Evolutionary conservation across 768 basidiomycete genomes (phyloP), one percentile per base, ranked within the genome.

Genomic region (Collybiopsis confluens): DNA sequence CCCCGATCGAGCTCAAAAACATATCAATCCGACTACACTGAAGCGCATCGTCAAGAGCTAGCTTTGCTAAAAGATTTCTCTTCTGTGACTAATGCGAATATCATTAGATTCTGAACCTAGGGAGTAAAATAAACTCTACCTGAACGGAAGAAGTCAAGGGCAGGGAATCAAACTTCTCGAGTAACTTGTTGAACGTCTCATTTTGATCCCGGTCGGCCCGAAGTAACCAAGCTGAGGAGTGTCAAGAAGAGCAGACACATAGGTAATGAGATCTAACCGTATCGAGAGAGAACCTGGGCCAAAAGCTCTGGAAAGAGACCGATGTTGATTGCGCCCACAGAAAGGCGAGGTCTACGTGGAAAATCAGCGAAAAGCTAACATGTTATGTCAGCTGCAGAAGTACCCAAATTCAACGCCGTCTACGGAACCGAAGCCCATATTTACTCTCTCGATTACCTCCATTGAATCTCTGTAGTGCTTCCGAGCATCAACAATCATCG

Each of bases 1-100:
- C 96, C 0, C 87, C 80, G 21, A 98, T 71, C 16, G 94, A 94
- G 62, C 87, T 93, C 54, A 97, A 73, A 65, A 94, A 90, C 73
- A 97, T 89, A 64, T 98, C 94, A 0, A 82, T 77, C 28, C 82
- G 81, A 73, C 96, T 92, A 6, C 83, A 83, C 35, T 79, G 77
- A 59, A 94, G 85, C 1, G 88, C 88, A 24, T 85, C 80, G 49
- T 90, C 83, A 26, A 98, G 69, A 1, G 83, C 85, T n/a, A 96
- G 70, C 58, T 81, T 85, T 0, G 87, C 94, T 63, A 90, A 76
- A 0, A 97, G 70, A 2, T 80, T 76, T 16, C 59, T 82, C 80
- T 62, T 91, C 85, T 63, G 91, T 87, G 9, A 85, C 85, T 94
- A 54, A 30, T 20, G 40, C 53, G 5, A 13, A 33, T 33, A 41